Conservation (phyloP, 2,329 filamentous ascomycete species). For the Gnomoniopsis smithogilvyi region DNA sequence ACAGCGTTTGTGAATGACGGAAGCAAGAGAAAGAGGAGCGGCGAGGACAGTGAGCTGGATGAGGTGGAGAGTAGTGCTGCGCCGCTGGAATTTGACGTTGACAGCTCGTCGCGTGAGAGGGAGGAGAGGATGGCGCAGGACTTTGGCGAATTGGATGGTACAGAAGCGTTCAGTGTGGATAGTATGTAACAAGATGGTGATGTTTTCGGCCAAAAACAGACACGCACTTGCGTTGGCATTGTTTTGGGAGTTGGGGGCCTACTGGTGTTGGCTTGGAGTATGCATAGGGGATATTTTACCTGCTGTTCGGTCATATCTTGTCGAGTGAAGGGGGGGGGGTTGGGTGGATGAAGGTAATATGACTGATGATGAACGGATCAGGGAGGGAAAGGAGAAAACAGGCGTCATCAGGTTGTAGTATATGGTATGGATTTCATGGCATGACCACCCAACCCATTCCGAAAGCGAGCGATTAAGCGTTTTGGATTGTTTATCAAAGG, state of each 20-base stretch:
- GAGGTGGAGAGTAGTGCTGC: constrained; percentile 6
- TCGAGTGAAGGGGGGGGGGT: not conserved
- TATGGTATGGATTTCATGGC: not conserved
- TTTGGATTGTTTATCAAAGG: no score
- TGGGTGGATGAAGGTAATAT: not conserved
- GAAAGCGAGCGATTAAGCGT: not conserved
- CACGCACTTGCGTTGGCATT: not conserved
- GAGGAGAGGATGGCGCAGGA: not conserved
- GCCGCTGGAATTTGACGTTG: constrained; percentile 3
- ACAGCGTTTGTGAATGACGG: not conserved
- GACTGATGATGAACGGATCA: not conserved
- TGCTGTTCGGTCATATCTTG: not conserved
- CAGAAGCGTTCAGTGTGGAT: constrained; percentile 7
- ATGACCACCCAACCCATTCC: not conserved
- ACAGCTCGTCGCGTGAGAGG: not conserved
- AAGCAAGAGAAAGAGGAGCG: not conserved
- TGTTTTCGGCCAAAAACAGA: not conserved
- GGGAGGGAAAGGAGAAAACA: not conserved
- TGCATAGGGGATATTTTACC: not conserved
- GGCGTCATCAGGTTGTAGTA: not conserved
- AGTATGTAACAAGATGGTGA: not conserved
- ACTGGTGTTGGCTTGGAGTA: constrained; percentile 5
- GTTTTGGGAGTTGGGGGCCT: not conserved
- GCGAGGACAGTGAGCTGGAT: not conserved
- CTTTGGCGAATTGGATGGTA: not conserved